A percentile compares a stretch with the other conserved stretches of the same genome.
Evolutionary conservation across 306 rosid genomes (phyloP).

Genomic region (Senna siamea): DNA sequence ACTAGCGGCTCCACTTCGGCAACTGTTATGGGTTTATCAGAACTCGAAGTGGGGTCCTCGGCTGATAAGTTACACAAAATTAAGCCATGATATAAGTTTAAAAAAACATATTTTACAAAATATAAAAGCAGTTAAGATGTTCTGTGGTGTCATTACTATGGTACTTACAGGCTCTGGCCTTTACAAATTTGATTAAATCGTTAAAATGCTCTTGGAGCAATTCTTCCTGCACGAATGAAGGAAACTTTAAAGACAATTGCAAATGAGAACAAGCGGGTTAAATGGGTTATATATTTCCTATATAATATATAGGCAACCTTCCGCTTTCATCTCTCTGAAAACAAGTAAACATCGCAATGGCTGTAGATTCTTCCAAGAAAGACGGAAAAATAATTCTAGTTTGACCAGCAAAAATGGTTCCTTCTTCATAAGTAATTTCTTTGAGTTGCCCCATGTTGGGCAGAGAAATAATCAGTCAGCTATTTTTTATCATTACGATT

Average conservation of each 20-base stretch:
- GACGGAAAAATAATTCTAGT: neutral
- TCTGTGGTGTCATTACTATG: constrained; percentile 4
- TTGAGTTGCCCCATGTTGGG: constrained; percentile 17
- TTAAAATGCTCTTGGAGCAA: constrained; percentile 86
- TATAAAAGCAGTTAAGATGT: constrained; percentile 6
- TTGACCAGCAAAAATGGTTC: neutral
- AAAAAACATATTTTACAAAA: constrained; percentile 18
- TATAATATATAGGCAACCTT: neutral
- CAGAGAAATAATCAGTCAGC: neutral
- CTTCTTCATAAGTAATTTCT: constrained; percentile 1
- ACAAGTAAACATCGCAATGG: neutral
- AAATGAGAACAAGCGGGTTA: constrained; percentile 12
- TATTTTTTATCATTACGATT: neutral
- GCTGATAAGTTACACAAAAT: constrained; percentile 54
- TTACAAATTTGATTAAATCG: constrained; percentile 83
- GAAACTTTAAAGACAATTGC: constrained; percentile 31
- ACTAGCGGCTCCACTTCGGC: constrained; percentile 92
- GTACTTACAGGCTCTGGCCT: constrained; percentile 89
- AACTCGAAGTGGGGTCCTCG: constrained; percentile 72
- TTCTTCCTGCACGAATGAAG: constrained; percentile 78
- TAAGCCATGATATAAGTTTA: constrained; percentile 5
- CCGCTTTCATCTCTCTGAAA: constrained; percentile 1
- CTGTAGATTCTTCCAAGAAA: neutral
- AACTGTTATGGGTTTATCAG: constrained; percentile 69
- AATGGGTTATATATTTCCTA: neutral